These are phyloP conservation scores for Penicillium sumatraense DNA, from an alignment of 2,329 filamentous ascomycete genomes.

Conservation along the genomic window DNA sequence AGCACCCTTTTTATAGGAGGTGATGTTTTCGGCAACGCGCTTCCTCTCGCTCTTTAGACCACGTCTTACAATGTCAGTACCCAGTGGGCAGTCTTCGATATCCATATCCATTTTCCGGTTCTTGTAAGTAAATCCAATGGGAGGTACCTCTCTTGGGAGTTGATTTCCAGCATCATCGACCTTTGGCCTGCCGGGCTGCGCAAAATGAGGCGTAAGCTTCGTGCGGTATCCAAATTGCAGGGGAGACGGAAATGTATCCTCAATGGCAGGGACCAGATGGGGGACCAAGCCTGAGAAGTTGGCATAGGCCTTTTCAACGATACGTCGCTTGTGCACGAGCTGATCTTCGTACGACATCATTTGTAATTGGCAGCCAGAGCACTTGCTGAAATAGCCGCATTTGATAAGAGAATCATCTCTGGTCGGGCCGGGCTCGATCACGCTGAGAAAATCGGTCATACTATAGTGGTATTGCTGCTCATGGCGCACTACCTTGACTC, in stretches of 20 bases:
- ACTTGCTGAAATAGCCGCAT: constrained; percentile 85
- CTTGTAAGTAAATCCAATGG: constrained; percentile 90
- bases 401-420: constrained; percentile 77
- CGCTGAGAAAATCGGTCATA: constrained; percentile 79
- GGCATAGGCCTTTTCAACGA: constrained; percentile 87
- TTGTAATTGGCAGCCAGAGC: constrained; percentile 95
- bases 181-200: constrained; percentile 64
- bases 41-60: constrained; percentile 81
- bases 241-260: constrained; percentile 86
- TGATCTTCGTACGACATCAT: constrained; percentile 92
- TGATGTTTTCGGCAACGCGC: constrained; percentile 71
- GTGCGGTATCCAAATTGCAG: constrained; percentile 93
- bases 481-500: constrained; percentile 79
- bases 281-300: constrained; percentile 87
- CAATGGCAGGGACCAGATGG: constrained; percentile 73
- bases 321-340: constrained; percentile 78
- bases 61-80: constrained; percentile 79
- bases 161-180: constrained; percentile 54
- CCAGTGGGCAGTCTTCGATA: constrained; percentile 97
- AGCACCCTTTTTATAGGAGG: constrained; percentile 77
- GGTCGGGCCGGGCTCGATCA: constrained; percentile 72
- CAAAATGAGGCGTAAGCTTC: constrained; percentile 96
- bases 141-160: constrained; percentile 63
- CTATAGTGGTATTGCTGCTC: constrained; percentile 69
- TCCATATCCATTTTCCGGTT: constrained; percentile 80